Percentiles rank a stretch among this genome's conserved stretches.
Conservation (phyloP, 2,329 filamentous ascomycete genomes). For the Fusarium keratoplasticum region DNA sequence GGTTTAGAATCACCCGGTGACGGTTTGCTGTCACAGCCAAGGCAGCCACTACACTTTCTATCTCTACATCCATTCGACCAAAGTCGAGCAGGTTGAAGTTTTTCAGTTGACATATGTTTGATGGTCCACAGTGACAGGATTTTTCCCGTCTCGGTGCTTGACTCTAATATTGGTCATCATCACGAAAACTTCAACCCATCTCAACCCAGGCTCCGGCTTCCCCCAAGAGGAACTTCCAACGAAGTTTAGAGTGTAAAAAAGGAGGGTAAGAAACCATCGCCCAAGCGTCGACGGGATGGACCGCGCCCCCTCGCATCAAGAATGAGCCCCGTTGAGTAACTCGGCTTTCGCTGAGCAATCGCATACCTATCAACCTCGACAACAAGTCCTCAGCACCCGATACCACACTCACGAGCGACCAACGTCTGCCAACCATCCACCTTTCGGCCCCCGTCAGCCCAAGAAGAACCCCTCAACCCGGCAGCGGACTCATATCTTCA, state of each 20-base stretch:
- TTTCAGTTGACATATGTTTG: slow-evolving; percentile 49
- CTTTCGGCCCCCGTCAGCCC: slow-evolving; percentile 23
- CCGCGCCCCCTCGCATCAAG: slow-evolving; percentile 89
- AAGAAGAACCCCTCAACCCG: slow-evolving; percentile 39
- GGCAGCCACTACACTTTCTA: not conserved
- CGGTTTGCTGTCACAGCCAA: not conserved
- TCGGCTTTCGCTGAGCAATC: slow-evolving; percentile 78
- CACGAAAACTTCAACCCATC: slow-evolving; percentile 72
- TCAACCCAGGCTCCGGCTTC: slow-evolving; percentile 26
- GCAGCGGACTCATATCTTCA: slow-evolving; percentile 87
- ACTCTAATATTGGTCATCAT: slow-evolving; percentile 96
- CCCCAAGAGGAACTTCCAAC: slow-evolving; percentile 51
- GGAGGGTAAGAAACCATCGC: slow-evolving; percentile 37
- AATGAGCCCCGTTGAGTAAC: slow-evolving; percentile 99
- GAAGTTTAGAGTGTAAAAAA: slow-evolving; percentile 55
- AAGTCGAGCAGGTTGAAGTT: slow-evolving; percentile 39
- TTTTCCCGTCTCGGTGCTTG: slow-evolving; percentile 85
- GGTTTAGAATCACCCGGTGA: not conserved
- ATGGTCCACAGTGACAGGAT: slow-evolving; percentile 48
- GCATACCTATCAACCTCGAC: slow-evolving; percentile 99
- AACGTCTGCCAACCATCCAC: slow-evolving; percentile 59
- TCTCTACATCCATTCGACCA: not conserved
- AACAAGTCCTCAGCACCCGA: slow-evolving; percentile 73
- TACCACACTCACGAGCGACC: slow-evolving; percentile 57
- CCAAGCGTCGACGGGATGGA: slow-evolving; percentile 33